A percentile compares a stretch with the other conserved stretches of the same genome.
These are phyloP conservation scores for Lippia alba DNA, from an alignment of 305 asterid species.

Conservation along the genomic window DNA sequence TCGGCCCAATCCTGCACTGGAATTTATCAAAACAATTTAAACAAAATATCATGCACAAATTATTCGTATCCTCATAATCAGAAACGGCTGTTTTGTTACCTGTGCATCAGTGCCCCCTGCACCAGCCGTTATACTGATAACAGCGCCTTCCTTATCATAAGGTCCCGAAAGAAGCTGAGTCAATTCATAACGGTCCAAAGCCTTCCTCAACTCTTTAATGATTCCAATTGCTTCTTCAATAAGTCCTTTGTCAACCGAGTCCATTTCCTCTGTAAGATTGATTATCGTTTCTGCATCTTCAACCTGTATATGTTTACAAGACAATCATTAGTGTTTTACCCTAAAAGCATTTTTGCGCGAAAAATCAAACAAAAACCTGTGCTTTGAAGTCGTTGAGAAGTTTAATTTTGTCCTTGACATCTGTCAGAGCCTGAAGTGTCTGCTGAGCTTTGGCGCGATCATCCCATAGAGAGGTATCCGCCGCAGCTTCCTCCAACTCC, in stretches of 20 bases:
- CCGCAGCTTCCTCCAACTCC: conserved; percentile 82
- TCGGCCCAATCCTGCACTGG: conserved; percentile 99
- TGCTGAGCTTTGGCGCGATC: conserved; percentile 92
- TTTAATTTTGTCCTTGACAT: conserved; percentile 83
- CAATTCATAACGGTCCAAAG: conserved; percentile 81
- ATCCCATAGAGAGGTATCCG: conserved; percentile 89
- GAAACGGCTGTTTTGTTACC: conserved; percentile 52
- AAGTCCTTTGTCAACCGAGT: conserved; percentile 69
- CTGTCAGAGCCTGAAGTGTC: conserved; percentile 90
- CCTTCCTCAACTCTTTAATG: conserved; percentile 76
- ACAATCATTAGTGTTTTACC: conserved; percentile 12
- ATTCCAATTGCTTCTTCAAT: conserved; percentile 82
- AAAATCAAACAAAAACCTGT: conserved; percentile 53
- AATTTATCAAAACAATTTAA: conserved; percentile 72
- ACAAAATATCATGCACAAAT: conserved; percentile 33
- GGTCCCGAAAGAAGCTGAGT: conserved; percentile 95
- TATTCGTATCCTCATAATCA: conserved; percentile 21
- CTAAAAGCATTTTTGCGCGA: background rate
- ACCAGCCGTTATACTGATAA: conserved; percentile 83
- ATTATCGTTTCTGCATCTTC: conserved; percentile 90
- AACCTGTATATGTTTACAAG: conserved; percentile 49
- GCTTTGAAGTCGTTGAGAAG: conserved; percentile 82
- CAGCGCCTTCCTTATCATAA: conserved; percentile 94
- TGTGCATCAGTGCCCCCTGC: conserved; percentile 99
- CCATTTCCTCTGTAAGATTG: conserved; percentile 92